Conservation (phyloP, 495 filamentous ascomycete genomes). For the Talaromyces wortmannii region DNA sequence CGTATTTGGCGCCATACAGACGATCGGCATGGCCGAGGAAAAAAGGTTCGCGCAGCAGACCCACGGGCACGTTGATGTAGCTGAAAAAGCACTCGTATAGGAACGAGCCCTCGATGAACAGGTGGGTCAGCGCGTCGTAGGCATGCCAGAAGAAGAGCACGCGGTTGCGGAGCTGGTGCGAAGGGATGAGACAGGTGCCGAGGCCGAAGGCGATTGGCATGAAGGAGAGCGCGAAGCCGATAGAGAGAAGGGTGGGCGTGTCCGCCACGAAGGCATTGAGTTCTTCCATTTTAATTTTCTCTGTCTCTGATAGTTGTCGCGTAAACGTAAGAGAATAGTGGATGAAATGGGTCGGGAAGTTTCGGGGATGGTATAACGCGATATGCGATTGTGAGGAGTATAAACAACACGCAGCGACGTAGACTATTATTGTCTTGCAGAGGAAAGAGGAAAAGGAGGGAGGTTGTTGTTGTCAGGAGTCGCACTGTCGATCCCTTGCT, state of each 20-base stretch:
- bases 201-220: conserved; percentile 46
- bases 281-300: conserved; percentile 5
- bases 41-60: conserved; percentile 32
- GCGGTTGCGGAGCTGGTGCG: conserved; percentile 44
- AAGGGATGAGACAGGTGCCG: conserved; percentile 36
- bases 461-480: too few species aligned
- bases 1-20: conserved; percentile 69
- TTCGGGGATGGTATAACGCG: too few species aligned
- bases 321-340: too few species aligned
- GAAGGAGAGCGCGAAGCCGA: conserved; percentile 43
- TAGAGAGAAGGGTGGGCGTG: conserved; percentile 43
- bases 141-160: conserved; percentile 91
- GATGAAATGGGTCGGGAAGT: too few species aligned
- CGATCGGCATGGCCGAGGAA: conserved; percentile 48
- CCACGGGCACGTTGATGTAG: conserved; percentile 38
- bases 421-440: too few species aligned
- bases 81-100: conserved; percentile 90
- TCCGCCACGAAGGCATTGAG: conserved; percentile 31
- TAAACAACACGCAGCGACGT: too few species aligned
- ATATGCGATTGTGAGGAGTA: too few species aligned
- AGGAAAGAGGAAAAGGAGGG: too few species aligned
- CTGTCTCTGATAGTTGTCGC: too few species aligned
- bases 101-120: conserved; percentile 82
- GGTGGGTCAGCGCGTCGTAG: conserved; percentile 86
- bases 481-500: too few species aligned